Conservation (phyloP, 2,329 filamentous ascomycete genomes). For the Aureobasidium sp. region DNA sequence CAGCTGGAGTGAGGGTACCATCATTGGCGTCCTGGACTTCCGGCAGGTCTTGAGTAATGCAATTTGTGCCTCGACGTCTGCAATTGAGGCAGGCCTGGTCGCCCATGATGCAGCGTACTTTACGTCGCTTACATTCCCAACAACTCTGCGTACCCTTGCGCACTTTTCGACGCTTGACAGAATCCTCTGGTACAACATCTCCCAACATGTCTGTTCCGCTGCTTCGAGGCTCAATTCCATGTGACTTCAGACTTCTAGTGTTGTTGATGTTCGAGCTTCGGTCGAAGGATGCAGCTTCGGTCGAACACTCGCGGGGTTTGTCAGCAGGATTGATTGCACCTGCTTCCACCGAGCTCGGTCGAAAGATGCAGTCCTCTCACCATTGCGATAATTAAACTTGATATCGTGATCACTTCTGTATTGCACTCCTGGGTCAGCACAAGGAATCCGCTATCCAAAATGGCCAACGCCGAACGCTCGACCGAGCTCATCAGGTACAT, state of each 20-base stretch:
- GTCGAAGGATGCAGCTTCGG: background rate
- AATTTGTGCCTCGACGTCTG: background rate
- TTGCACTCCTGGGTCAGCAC: no score
- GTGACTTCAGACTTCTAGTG: background rate
- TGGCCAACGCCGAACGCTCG: background rate
- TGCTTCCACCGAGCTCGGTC: constrained; percentile 3
- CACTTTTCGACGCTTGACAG: background rate
- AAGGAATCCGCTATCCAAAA: background rate
- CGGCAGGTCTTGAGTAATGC: background rate
- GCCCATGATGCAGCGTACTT: background rate
- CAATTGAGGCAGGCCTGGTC: background rate
- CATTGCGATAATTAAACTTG: no score
- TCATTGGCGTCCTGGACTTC: no score
- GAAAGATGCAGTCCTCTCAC: background rate
- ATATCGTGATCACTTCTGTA: no score
- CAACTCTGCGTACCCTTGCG: background rate
- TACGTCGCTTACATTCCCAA: constrained; percentile 1
- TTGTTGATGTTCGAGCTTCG: background rate
- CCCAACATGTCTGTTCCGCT: background rate
- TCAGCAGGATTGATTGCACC: background rate
- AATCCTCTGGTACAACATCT: background rate
- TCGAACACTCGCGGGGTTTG: background rate
- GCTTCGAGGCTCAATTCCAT: no score
- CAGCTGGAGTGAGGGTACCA: background rate
- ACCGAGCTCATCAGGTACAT: background rate